These are phyloP conservation scores for Saccharomycopsis sp. DNA, from an alignment of 805 yeast genomes.

Conservation along the genomic window DNA sequence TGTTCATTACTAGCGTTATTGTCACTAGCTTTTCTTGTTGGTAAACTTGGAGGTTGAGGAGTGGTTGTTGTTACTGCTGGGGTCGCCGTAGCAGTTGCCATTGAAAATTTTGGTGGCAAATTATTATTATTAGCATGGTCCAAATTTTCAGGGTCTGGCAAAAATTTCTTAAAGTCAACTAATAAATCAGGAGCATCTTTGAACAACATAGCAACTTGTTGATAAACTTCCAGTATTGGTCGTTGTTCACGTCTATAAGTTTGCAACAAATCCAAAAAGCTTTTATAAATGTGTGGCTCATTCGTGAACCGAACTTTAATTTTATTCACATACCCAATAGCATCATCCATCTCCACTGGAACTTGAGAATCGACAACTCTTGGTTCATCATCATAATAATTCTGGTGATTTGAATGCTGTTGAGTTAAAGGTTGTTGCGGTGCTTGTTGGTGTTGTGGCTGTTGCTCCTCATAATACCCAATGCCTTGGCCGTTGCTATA, in stretches of 20 bases:
- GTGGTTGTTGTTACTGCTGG: not conserved
- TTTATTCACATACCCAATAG: constrained; percentile 92
- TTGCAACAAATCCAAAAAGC: constrained; percentile 88
- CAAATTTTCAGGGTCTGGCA: constrained; percentile 57
- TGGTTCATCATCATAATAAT: not conserved
- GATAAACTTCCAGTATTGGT: constrained; percentile 91
- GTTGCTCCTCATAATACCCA: constrained; percentile 19
- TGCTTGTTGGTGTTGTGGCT: not conserved
- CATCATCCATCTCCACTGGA: constrained; percentile 87
- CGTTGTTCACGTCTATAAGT: constrained; percentile 95
- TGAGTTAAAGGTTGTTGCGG: not conserved
- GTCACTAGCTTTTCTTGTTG: too few species aligned
- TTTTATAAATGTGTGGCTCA: constrained; percentile 94
- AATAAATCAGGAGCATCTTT: constrained; percentile 89
- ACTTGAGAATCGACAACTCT: constrained; percentile 1
- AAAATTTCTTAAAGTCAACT: constrained; percentile 90
- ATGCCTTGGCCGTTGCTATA: not conserved
- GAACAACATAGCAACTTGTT: constrained; percentile 83
- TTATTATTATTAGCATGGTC: not conserved
- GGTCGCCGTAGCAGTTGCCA: not conserved
- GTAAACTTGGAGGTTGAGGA: not conserved
- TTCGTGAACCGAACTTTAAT: constrained; percentile 89
- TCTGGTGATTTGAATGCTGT: not conserved
- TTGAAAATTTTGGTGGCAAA: not conserved
- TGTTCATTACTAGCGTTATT: too few species aligned